Evolutionary conservation across 176 grass and related monocot species (phyloP).

Genomic region (Musa schizocarpa): DNA sequence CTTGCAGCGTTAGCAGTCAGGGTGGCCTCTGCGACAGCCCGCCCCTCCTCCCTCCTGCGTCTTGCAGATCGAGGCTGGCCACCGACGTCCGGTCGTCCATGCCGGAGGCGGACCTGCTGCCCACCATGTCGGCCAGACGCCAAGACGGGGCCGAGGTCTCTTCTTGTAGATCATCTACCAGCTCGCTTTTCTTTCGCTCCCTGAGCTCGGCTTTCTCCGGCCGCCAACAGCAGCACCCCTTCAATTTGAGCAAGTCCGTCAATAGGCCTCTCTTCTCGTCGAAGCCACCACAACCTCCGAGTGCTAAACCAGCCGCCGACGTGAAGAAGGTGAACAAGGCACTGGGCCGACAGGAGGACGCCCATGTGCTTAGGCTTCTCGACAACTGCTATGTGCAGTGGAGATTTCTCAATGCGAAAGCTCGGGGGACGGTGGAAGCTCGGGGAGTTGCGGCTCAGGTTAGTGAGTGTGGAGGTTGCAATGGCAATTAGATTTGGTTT

Average conservation of each 20-base stretch:
- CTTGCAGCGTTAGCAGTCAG: slow-evolving; percentile 27
- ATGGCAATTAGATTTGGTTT: neutral
- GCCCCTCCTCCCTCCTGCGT: slow-evolving; percentile 32
- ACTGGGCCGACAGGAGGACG: slow-evolving; percentile 43
- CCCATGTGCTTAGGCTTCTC: slow-evolving; percentile 56
- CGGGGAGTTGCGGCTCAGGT: slow-evolving; percentile 44
- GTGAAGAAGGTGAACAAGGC: slow-evolving; percentile 52
- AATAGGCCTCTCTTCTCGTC: slow-evolving; percentile 18
- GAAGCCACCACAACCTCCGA: slow-evolving; percentile 63
- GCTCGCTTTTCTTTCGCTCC: slow-evolving; percentile 56
- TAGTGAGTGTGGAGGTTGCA: neutral
- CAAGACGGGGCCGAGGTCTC: slow-evolving; percentile 1
- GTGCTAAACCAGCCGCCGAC: slow-evolving; percentile 26
- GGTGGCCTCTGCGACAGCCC: slow-evolving; percentile 62
- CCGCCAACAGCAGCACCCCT: slow-evolving; percentile 18
- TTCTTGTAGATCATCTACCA: slow-evolving; percentile 34
- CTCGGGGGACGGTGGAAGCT: slow-evolving; percentile 27
- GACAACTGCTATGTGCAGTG: slow-evolving; percentile 54
- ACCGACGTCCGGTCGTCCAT: slow-evolving; percentile 65
- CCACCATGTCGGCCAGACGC: neutral
- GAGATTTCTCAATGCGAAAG: slow-evolving; percentile 54
- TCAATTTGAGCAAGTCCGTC: slow-evolving; percentile 7
- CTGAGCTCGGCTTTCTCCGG: slow-evolving; percentile 55
- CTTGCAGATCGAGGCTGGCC: slow-evolving; percentile 34
- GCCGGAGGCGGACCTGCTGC: slow-evolving; percentile 31